Evolutionary conservation across 257 asterid species (phyloP), one percentile per base, ranked within the genome.

Genomic region (Primulina eburnea): DNA sequence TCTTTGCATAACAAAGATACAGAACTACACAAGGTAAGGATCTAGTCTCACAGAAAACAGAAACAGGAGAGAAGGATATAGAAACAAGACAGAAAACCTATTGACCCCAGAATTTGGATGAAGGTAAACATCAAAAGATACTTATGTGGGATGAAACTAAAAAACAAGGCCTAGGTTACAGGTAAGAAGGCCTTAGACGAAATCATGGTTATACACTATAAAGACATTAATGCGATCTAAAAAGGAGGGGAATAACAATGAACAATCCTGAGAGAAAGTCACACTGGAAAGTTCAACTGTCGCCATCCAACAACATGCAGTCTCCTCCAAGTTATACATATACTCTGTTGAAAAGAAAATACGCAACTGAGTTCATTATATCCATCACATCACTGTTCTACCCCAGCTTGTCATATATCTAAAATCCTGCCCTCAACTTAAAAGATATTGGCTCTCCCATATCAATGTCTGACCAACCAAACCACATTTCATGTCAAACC

Each of bases 11-110:
- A 77, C 68, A 62, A 71, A 50, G 74, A 69, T 50, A 50, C 62
- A 60, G 70, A 62, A 65, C 83, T 75, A 50, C 62, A 60, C 68
- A 62, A 68, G 84, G 73, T 0, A 16, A 62, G 71, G 81, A 67
- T 74, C 87, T 76, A 65, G 20, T 74, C 62, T 57, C 37, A 50
- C 65, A 43, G 52, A 70, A 29, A 58, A 67, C 4, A 43, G 61
- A 28, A 62, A 18, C 5, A 52, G 68, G 64, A 26, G 64, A n/a
- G 52, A 43, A 43, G 62, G 64, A 29, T 52, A 66, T 60, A 71
- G n/a, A 59, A 30, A 24, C 56, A 65, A 64, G 73, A 67, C 52
- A 59, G n/a, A 35, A 35, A 60, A 71, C 55, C 52, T 61, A 62
- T 17, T 4, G 69, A 50, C 17, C 53, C 28, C 20, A 28, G 70